Evolutionary conservation across 805 yeast genomes (phyloP).

Genomic region (Teunomyces cretensis): DNA sequence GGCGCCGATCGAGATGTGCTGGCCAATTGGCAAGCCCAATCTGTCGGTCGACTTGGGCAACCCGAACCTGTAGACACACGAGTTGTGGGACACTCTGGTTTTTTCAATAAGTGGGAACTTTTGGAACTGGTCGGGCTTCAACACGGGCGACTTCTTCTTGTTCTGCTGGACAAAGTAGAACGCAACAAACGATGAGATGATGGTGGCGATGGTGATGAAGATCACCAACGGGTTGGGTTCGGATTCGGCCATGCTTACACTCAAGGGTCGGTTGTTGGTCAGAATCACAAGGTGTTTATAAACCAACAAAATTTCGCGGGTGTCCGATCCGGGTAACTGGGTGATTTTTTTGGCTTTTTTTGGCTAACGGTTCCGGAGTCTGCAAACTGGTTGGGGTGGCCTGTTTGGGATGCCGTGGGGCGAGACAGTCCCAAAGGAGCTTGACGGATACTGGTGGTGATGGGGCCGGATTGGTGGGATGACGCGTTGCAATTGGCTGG

Average conservation of each 20-base stretch:
- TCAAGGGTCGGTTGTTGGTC: too few relatives aligned
- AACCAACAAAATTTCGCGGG: background rate
- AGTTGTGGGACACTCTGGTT: conserved; percentile 73
- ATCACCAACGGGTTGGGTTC: conserved; percentile 43
- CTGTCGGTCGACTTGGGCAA: conserved; percentile 72
- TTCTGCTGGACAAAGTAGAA: conserved; percentile 34
- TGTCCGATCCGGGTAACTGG: background rate
- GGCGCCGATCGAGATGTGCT: conserved; percentile 82
- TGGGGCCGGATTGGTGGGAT: too few relatives aligned
- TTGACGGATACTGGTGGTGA: too few relatives aligned
- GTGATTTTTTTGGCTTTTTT: background rate
- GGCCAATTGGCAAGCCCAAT: conserved; percentile 91
- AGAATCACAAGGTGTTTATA: background rate
- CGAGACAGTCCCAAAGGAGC: background rate
- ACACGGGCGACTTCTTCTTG: conserved; percentile 47
- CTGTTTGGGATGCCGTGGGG: background rate
- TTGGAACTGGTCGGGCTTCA: conserved; percentile 66
- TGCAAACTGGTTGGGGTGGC: background rate
- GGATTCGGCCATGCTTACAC: conserved; percentile 26
- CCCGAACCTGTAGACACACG: conserved; percentile 80
- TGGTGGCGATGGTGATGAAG: conserved; percentile 39
- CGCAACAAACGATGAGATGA: conserved; percentile 34
- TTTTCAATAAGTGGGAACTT: conserved; percentile 80
- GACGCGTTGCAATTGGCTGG: too few relatives aligned
- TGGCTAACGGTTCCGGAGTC: background rate